A percentile compares a stretch with the other conserved stretches of the same genome.
These are phyloP conservation scores for Psilocybe tampanensis DNA, from an alignment of 768 basidiomycete species.

Conservation along the genomic window DNA sequence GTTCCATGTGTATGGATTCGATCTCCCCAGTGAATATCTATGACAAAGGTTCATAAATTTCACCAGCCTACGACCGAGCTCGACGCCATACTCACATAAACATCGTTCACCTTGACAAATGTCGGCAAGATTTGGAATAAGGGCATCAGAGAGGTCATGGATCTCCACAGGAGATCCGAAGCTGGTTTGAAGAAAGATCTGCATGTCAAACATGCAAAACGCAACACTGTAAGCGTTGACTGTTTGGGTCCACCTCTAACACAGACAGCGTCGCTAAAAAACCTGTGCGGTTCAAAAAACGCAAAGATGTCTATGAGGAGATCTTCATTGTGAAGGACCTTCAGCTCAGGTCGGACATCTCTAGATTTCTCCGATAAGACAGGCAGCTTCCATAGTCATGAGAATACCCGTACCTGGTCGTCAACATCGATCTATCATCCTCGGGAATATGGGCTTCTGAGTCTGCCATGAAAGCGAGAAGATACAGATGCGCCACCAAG, in stretches of 20 bases:
- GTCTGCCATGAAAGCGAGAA: no score
- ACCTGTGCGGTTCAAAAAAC: constrained; percentile 6
- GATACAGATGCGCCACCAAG: no score
- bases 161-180: constrained; percentile 6
- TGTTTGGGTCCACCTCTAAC: neutral
- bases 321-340: constrained; percentile 5
- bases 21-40: constrained; percentile 8
- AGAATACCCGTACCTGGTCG: no score
- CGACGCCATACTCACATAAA: constrained; percentile 7
- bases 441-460: no score
- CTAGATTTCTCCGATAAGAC: no score
- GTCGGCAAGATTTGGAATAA: constrained; percentile 8
- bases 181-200: constrained; percentile 9
- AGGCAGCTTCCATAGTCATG: no score
- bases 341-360: no score
- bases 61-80: neutral
- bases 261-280: no score
- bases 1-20: neutral
- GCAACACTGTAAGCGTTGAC: neutral
- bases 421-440: no score
- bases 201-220: constrained; percentile 8
- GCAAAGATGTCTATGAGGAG: constrained; percentile 9
- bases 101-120: constrained; percentile 8
- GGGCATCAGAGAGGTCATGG: constrained; percentile 10
- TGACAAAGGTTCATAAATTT: neutral